phyloP scores from a whole-genome alignment of 2,329 filamentous ascomycete genomes.

The Sporothrix schenckii region DNA sequence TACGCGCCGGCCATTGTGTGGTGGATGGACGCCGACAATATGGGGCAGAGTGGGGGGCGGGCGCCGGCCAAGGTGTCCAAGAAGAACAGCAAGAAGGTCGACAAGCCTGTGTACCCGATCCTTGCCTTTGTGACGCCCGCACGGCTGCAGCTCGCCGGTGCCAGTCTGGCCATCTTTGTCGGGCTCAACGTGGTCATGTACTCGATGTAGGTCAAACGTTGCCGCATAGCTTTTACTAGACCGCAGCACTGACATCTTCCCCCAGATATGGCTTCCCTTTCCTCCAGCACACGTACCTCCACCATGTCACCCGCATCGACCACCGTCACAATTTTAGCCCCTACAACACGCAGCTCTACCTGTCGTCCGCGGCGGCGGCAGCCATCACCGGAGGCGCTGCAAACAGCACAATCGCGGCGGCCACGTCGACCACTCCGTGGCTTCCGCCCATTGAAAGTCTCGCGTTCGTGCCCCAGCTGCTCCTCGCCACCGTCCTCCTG shows the following conservation, averaged over 20 bases:
- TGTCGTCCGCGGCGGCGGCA: conserved; percentile 67
- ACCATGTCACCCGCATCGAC: conserved; percentile 90
- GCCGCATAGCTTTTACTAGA: not conserved
- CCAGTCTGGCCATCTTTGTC: conserved; percentile 73
- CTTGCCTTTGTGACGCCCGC: conserved; percentile 54
- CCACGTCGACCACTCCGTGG: conserved; percentile 38
- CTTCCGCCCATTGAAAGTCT: conserved; percentile 67
- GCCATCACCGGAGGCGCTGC: conserved; percentile 35
- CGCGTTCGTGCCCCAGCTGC: conserved; percentile 85
- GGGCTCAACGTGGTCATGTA: conserved; percentile 80
- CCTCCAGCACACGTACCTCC: conserved; percentile 85
- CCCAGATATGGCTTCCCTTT: conserved; percentile 76
- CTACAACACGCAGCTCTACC: conserved; percentile 89
- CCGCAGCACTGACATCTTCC: not conserved
- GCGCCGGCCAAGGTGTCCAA: not conserved
- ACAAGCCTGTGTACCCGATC: not conserved
- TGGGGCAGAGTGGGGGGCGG: conserved; percentile 37
- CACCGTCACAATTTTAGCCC: conserved; percentile 98
- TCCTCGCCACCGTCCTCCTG: conserved; percentile 76
- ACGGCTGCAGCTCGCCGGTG: conserved; percentile 61
- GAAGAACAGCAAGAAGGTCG: conserved; percentile 31
- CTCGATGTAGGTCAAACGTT: conserved; percentile 55
- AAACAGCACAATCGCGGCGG: not conserved
- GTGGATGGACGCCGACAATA: conserved; percentile 69
- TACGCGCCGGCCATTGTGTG: conserved; percentile 81